Evolutionary conservation across 2,329 filamentous ascomycete genomes (phyloP).

Genomic region (Apiospora malaysiana): DNA sequence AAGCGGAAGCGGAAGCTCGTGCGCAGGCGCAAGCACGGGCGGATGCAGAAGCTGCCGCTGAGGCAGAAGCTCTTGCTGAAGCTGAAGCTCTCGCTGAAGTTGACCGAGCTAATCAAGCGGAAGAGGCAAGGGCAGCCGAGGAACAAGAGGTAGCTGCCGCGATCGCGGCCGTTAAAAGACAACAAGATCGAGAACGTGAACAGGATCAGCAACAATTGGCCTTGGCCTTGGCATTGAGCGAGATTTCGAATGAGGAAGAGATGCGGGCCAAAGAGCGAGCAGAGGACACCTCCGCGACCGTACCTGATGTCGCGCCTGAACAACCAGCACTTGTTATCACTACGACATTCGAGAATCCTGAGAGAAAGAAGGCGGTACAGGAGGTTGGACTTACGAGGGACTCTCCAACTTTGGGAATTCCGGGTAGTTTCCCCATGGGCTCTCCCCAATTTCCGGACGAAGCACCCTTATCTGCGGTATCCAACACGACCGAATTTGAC

Average conservation of each 20-base stretch:
- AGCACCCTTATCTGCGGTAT: constrained; percentile 63
- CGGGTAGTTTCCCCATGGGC: constrained; percentile 63
- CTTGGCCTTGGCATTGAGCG: constrained; percentile 5
- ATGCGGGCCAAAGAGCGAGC: constrained; percentile 24
- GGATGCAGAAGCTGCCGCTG: constrained; percentile 25
- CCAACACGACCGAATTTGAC: constrained; percentile 73
- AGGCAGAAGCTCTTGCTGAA: constrained; percentile 21
- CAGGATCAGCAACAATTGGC: neutral
- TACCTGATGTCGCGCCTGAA: neutral
- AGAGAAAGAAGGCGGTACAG: neutral
- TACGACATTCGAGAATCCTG: constrained; percentile 26
- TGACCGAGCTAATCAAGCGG: neutral
- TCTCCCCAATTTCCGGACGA: constrained; percentile 50
- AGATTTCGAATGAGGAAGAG: neutral
- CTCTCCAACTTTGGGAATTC: constrained; percentile 71
- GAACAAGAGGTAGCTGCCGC: constrained; percentile 25
- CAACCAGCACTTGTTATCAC: constrained; percentile 30
- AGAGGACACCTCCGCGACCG: neutral
- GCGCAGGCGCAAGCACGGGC: constrained; percentile 38
- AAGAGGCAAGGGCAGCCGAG: constrained; percentile 39
- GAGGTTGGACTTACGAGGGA: constrained; percentile 45
- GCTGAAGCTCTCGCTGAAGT: constrained; percentile 17
- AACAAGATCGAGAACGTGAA: constrained; percentile 14
- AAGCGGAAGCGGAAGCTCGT: constrained; percentile 42
- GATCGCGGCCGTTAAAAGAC: neutral